Percentiles rank a stretch among this genome's conserved stretches.
phyloP scores from a whole-genome alignment of 192 early-diverging fungal genomes.

The Coemansia sp. region DNA sequence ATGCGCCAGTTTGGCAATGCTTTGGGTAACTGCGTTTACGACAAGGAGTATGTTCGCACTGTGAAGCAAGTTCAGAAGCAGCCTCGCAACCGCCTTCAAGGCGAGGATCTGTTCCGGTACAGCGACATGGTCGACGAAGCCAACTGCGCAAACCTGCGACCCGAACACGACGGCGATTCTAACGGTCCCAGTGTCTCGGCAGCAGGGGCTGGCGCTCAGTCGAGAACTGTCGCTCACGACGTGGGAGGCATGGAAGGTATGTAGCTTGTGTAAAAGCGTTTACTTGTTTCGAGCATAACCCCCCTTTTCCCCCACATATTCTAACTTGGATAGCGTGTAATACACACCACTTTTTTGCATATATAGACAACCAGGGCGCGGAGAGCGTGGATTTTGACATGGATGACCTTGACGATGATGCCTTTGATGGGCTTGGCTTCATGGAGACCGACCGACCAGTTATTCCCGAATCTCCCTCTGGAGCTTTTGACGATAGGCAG shows the following conservation, averaged over 20 bases:
- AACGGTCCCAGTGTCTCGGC: not conserved
- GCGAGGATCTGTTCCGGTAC: constrained; percentile 34
- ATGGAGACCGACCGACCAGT: constrained; percentile 46
- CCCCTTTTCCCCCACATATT: not conserved
- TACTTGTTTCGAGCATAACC: not conserved
- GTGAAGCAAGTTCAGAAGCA: constrained; percentile 45
- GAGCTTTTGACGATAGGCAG: not conserved
- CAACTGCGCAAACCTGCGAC: not conserved
- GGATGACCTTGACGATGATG: constrained; percentile 32
- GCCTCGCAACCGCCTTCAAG: constrained; percentile 27
- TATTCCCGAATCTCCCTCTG: constrained; percentile 36
- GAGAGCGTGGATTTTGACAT: constrained; percentile 44
- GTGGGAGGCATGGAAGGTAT: not conserved
- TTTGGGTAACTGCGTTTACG: constrained; percentile 84
- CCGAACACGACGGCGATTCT: not conserved
- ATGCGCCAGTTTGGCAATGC: constrained; percentile 84
- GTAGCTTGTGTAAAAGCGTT: not conserved
- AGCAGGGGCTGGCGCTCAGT: not conserved
- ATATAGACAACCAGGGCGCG: constrained; percentile 12
- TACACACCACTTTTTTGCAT: not conserved
- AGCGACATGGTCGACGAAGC: constrained; percentile 25
- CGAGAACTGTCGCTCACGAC: not conserved
- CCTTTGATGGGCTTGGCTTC: constrained; percentile 24
- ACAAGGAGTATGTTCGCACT: constrained; percentile 67
- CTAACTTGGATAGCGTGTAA: not conserved